A percentile compares a stretch with the other conserved stretches of the same genome.
Conservation (phyloP, 306 rosid genomes). For the Cucumis melo region DNA sequence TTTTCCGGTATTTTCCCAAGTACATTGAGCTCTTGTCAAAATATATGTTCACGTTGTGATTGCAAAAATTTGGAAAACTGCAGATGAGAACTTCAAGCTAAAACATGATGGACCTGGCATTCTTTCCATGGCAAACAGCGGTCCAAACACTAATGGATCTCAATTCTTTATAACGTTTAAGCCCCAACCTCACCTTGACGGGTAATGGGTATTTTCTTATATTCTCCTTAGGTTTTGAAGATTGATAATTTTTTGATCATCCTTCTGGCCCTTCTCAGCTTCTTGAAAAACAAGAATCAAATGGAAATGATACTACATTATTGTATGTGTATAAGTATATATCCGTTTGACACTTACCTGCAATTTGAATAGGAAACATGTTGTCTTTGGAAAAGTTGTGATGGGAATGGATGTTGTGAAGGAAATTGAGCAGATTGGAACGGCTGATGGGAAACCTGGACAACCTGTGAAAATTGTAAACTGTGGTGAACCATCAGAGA, state of each 20-base stretch:
- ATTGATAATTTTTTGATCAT: not conserved
- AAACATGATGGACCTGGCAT: slow-evolving; percentile 80
- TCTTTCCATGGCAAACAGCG: slow-evolving; percentile 94
- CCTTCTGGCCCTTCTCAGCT: not conserved
- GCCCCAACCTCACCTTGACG: slow-evolving; percentile 83
- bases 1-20: slow-evolving; percentile 54
- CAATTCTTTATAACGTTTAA: slow-evolving; percentile 86
- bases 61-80: slow-evolving; percentile 10
- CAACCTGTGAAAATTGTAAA: slow-evolving; percentile 63
- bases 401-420: slow-evolving; percentile 60
- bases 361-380: slow-evolving; percentile 65
- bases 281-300: not conserved
- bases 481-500: slow-evolving; percentile 62
- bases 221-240: slow-evolving; percentile 6
- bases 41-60: slow-evolving; percentile 4
- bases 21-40: slow-evolving; percentile 4
- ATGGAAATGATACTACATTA: not conserved
- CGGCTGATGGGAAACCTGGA: slow-evolving; percentile 70
- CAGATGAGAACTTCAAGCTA: slow-evolving; percentile 79
- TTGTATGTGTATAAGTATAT: not conserved
- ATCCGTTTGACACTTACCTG: not conserved
- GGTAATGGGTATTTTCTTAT: slow-evolving; percentile 34
- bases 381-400: slow-evolving; percentile 83
- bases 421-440: slow-evolving; percentile 67
- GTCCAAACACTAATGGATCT: slow-evolving; percentile 92